Conservation (phyloP, 129 eudicot genomes). For the Artemisia tridentata region DNA sequence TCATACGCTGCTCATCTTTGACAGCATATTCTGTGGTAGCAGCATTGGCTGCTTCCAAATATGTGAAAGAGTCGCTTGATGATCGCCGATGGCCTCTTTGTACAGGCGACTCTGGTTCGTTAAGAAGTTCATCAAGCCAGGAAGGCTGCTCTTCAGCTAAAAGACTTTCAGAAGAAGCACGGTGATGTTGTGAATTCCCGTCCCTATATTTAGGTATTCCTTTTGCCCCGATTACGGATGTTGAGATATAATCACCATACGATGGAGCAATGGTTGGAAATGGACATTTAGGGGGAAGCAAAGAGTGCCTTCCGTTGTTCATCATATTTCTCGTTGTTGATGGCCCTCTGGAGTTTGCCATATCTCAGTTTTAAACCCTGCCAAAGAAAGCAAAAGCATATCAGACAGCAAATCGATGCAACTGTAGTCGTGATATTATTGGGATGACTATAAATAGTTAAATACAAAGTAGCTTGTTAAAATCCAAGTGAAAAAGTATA, state of each 20-base stretch:
- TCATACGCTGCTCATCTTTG: slow-evolving; percentile 35
- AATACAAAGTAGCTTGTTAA: not conserved
- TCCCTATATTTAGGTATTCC: slow-evolving; percentile 38
- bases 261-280: slow-evolving; percentile 71
- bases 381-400: slow-evolving; percentile 9
- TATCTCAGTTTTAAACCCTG: slow-evolving; percentile 28
- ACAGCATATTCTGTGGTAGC: slow-evolving; percentile 43
- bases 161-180: slow-evolving; percentile 65
- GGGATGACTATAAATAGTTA: not conserved
- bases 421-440: not conserved
- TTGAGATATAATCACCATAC: slow-evolving; percentile 48
- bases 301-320: slow-evolving; percentile 52
- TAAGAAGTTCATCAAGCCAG: slow-evolving; percentile 88
- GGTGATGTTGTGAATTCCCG: slow-evolving; percentile 51
- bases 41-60: slow-evolving; percentile 48
- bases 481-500: not conserved
- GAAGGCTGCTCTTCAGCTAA: slow-evolving; percentile 74
- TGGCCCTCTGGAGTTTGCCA: slow-evolving; percentile 67
- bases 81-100: slow-evolving; percentile 78
- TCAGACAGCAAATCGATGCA: not conserved
- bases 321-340: slow-evolving; percentile 55
- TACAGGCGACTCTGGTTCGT: slow-evolving; percentile 63
- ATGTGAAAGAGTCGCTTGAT: slow-evolving; percentile 79
- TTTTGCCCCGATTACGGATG: slow-evolving; percentile 40
- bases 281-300: slow-evolving; percentile 85